Evolutionary conservation across 176 grass and related monocot species (phyloP), one percentile per base, ranked within the genome.

Genomic region (Otatea glauca): DNA sequence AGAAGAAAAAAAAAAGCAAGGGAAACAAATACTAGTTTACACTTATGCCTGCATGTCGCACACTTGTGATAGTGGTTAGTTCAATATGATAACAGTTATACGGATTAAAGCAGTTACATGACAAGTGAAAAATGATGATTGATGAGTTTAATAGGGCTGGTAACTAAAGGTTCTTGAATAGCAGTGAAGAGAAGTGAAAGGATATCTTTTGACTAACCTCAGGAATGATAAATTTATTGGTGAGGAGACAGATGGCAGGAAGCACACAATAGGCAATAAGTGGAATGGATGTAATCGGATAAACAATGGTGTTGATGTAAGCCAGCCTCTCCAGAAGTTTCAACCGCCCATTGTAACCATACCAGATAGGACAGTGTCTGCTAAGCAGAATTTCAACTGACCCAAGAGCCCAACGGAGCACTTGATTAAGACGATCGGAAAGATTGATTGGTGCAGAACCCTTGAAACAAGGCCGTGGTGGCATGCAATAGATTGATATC

Each of bases 321-420:
- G 96, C 96, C 77, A 98, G 61, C 78, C 96, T 95, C 74, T 98
- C 96, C 86, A 98, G 74, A 87, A 94, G 84, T 81, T 90, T 98
- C 85, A 98, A 89, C 73, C 87, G 90, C 35, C 89, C 93, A 20
- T 70, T 92, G 37, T 98, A 94, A 32, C 90, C 91, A 66, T 98
- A 98, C 96, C 96, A 98, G 27, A 98, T 98, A 72, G 96, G 96
- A 83, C 96, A 98, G 86, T 98, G 96, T 70, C 96, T 88, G 85
- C 93, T 95, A 17, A 98, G 85, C 70, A 98, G 78, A 88, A 98
- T 98, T 80, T 98, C 93, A 72, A 98, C 88, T 13, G 96, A 98
- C 25, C 96, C 96, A 86, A 98, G 92, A 66, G 96, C 96, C 96
- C 96, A 98, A 9, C 92, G 92, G 6, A 98, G 91, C 78, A 98